phyloP scores from a whole-genome alignment of 169 alveolate species.

The Plasmodium blacklocki region DNA sequence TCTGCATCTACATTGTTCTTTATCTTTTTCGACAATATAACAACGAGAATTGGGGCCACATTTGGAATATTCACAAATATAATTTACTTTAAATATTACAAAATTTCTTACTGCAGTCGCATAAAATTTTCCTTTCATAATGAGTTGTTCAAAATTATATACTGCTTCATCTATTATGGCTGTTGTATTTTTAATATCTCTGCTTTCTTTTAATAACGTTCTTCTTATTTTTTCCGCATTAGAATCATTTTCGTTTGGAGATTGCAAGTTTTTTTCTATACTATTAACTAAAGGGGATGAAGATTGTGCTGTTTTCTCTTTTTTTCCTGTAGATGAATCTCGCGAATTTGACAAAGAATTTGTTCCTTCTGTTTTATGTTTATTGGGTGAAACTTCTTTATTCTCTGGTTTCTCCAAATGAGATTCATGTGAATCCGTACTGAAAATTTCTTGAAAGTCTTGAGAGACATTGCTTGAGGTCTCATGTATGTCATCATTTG shows the following conservation, averaged over 20 bases:
- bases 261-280: too few species aligned
- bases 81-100: constrained; percentile 27
- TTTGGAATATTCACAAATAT: constrained; percentile 64
- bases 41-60: constrained; percentile 76
- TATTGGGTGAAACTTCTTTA: too few species aligned
- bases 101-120: constrained; percentile 27
- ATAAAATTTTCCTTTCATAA: constrained; percentile 36
- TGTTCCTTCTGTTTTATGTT: too few species aligned
- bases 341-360: too few species aligned
- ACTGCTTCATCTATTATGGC: constrained; percentile 30
- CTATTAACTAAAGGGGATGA: too few species aligned
- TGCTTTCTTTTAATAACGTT: constrained; percentile 21
- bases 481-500: too few species aligned
- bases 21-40: constrained; percentile 47
- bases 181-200: constrained; percentile 30
- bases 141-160: constrained; percentile 19
- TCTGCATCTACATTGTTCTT: constrained; percentile 60
- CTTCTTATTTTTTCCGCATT: constrained; percentile 19
- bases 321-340: too few species aligned
- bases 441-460: too few species aligned
- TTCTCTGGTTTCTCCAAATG: too few species aligned
- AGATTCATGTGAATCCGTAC: too few species aligned
- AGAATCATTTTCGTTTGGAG: neutral
- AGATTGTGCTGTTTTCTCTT: too few species aligned
- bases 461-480: too few species aligned